phyloP scores from a whole-genome alignment of 2,329 filamentous ascomycete genomes.

The Phoma herbarum region DNA sequence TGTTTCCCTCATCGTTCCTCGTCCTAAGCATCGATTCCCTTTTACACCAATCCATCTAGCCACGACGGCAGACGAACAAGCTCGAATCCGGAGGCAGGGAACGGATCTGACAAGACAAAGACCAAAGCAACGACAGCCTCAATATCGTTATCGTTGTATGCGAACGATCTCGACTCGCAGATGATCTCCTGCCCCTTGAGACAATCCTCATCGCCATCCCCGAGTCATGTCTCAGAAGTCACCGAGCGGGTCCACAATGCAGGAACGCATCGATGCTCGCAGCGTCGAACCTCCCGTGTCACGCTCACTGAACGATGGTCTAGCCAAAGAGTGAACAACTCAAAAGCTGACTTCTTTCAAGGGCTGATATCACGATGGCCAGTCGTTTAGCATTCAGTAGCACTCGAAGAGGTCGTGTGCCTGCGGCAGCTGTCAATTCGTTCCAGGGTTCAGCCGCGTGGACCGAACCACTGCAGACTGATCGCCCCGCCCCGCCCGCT shows the following conservation, averaged over 20 bases:
- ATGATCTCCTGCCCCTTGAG: not conserved
- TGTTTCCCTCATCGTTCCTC: too few relatives aligned
- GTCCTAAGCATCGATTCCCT: too few relatives aligned
- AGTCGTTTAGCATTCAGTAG: not conserved
- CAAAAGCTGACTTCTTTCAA: not conserved
- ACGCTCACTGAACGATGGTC: not conserved
- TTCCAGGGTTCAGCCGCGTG: constrained; percentile 7
- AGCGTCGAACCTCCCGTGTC: not conserved
- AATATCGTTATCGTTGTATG: too few relatives aligned
- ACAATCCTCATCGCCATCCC: not conserved
- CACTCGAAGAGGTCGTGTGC: constrained; percentile 1
- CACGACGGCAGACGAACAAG: too few relatives aligned
- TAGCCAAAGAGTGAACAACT: not conserved
- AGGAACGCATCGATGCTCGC: not conserved
- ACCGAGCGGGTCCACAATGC: not conserved
- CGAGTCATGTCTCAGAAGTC: not conserved
- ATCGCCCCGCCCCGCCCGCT: constrained; percentile 4
- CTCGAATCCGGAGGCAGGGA: too few relatives aligned
- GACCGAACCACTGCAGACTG: constrained; percentile 14
- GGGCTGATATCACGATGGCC: not conserved
- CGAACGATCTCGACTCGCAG: not conserved
- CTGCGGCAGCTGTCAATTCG: constrained; percentile 1
- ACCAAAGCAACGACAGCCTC: too few relatives aligned
- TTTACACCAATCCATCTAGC: too few relatives aligned
- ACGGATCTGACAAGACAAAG: too few relatives aligned